These are phyloP conservation scores for Apiospora aurea DNA, from an alignment of 2,329 filamentous ascomycete genomes.

Conservation along the genomic window DNA sequence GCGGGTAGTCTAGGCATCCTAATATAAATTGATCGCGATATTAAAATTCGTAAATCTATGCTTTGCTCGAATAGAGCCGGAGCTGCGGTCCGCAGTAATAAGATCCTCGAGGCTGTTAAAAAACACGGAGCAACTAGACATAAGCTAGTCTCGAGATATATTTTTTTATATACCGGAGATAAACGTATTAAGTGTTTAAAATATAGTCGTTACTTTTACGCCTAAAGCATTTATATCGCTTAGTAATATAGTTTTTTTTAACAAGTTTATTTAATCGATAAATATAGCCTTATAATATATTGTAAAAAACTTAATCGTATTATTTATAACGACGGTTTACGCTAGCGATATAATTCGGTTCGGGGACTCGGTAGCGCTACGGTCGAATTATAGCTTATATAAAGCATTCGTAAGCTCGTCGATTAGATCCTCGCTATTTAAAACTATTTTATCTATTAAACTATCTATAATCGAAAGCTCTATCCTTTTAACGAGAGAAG, in stretches of 20 bases:
- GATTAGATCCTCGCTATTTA: slow-evolving; percentile 5
- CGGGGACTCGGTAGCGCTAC: background rate
- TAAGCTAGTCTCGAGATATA: slow-evolving; percentile 3
- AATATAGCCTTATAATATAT: slow-evolving; percentile 12
- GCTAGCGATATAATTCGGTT: slow-evolving; percentile 10
- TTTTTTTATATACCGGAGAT: background rate
- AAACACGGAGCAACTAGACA: slow-evolving; percentile 4
- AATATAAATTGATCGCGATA: background rate
- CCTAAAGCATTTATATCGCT: slow-evolving; percentile 3
- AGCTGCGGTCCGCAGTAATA: slow-evolving; percentile 6
- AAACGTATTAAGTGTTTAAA: slow-evolving; percentile 8
- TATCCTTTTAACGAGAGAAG: slow-evolving; percentile 8
- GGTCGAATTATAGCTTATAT: background rate
- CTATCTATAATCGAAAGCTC: slow-evolving; percentile 11
- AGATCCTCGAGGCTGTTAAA: slow-evolving; percentile 7
- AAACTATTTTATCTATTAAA: background rate
- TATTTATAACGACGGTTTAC: slow-evolving; percentile 9
- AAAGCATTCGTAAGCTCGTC: slow-evolving; percentile 9
- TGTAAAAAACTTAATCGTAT: slow-evolving; percentile 5
- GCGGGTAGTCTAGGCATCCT: slow-evolving; percentile 8
- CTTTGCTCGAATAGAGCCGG: slow-evolving; percentile 8
- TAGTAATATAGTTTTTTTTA: background rate
- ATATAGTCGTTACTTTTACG: background rate
- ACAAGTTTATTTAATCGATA: slow-evolving; percentile 6
- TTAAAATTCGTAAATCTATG: slow-evolving; percentile 8